Evolutionary conservation across 441 rosid species (phyloP), one percentile per base, ranked within the genome.

Genomic region (Corymbia citriodora): DNA sequence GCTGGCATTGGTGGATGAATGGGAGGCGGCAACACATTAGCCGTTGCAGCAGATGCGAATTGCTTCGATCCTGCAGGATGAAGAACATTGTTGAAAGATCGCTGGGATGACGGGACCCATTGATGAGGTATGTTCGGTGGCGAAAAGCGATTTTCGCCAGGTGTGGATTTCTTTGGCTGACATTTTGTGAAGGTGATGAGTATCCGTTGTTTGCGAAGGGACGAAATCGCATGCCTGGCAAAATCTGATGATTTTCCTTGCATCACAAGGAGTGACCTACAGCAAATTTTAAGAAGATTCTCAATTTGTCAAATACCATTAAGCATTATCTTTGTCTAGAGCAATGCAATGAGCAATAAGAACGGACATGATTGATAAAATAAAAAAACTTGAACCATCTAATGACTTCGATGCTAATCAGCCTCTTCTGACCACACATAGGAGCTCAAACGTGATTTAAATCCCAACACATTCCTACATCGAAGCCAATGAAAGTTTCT

Each of bases 161-260:
- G 91, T 36, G 90, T n/a, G 55, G 91, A 92, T 90, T 92, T 96
- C 93, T 91, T 94, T 7, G 95, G 96, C 91, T 94, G 97, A 88
- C 94, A 94, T 90, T 94, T 97, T 90, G 94, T 93, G 90, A 98
- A 98, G 89, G 98, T 96, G 88, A 98, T 89, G 81, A 98, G 96
- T 54, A 97, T 92, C 29, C 99, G 95, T 54, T 96, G 98, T 91
- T 96, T 96, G 87, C 94, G 93, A 65, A 92, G 88, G 40, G 97
- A 90, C 6, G 97, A 94, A 90, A 98, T 93, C 55, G 99, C 99
- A 94, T 96, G 96, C 92, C 92, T 98, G 12, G 98, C 96, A 87
- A 94, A 93, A 91, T 98, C 97, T 87, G 97, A 93, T 11, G 98
- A 95, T 89, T 93, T 95, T 91, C 98, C 99, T 95, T 98, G 95